Evolutionary conservation across 495 filamentous ascomycete species (phyloP), one percentile per base, ranked within the genome.

Genomic region (Xeromyces bisporus): DNA sequence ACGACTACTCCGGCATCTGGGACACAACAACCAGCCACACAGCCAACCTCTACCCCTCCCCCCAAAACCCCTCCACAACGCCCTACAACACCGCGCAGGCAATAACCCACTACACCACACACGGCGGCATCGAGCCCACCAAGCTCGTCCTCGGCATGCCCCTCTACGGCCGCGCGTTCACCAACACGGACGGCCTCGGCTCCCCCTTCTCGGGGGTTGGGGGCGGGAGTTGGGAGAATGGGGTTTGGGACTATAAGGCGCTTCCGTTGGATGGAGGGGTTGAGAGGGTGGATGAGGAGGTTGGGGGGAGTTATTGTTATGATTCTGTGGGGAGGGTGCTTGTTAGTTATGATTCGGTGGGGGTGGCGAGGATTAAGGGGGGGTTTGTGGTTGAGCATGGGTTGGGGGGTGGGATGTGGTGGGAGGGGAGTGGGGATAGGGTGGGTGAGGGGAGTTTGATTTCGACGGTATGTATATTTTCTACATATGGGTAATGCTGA

Each of bases 61-160:
- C 36, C 10, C 28, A 48, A 7, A 67, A 71, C 42, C 65, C 71
- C 0, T 23, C 42, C 4, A 54, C 62, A 38, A 92, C 82, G 3
- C 76, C 74, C 1, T 84, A 77, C 46, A 77, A 60, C 51, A 75
- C 74, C 9, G 63, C 80, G 10, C 53, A 62, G 17, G 81, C 80
- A 10, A 39, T 67, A 9, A 35, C 56, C 16, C 67, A 78, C 44
- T 93, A 92, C 53, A 50, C 64, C 12, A 5, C 20, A 9, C 41
- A 56, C 0, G 48, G 58, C 6, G 79, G 77, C 1, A 67, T 93
- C 3, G 46, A 63, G 0, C 38, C 73, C 0, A 37, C 47, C 26
- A 92, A 91, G 50, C 73, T 94, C 21, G 65, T 86, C 6, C 53
- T 93, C 16, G 84, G 86, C 16, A 69, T 92, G 60, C 85, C 85